phyloP scores from a whole-genome alignment of 768 basidiomycete genomes.

The Tylopilus subfusipes region DNA sequence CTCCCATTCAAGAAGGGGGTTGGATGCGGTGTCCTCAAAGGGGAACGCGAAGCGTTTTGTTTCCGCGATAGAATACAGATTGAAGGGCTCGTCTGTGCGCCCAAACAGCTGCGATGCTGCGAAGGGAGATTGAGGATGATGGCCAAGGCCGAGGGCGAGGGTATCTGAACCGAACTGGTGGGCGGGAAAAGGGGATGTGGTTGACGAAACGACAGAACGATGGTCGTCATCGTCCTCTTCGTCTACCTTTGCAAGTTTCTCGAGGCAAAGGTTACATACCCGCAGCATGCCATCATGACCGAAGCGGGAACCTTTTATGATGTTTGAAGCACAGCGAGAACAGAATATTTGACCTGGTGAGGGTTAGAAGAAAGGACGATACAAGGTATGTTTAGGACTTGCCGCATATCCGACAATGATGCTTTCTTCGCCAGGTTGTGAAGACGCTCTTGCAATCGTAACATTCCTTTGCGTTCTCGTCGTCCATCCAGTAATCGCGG shows the following conservation, averaged over 20 bases:
- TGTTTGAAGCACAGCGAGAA: slow-evolving; percentile 93
- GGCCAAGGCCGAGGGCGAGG: slow-evolving; percentile 35
- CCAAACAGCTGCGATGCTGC: slow-evolving; percentile 83
- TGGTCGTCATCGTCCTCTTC: slow-evolving; percentile 89
- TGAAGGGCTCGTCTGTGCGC: slow-evolving; percentile 73
- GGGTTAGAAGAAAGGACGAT: not conserved
- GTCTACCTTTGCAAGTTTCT: slow-evolving; percentile 83
- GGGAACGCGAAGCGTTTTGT: slow-evolving; percentile 54
- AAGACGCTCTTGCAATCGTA: slow-evolving; percentile 95
- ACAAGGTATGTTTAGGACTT: slow-evolving; percentile 19
- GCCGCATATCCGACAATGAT: slow-evolving; percentile 98
- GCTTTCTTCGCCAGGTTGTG: slow-evolving; percentile 91
- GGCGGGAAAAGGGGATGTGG: slow-evolving; percentile 67
- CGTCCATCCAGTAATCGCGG: slow-evolving; percentile 98
- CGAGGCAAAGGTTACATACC: slow-evolving; percentile 93
- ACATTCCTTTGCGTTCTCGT: slow-evolving; percentile 92
- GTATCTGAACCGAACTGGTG: slow-evolving; percentile 65
- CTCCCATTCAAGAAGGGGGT: slow-evolving; percentile 50
- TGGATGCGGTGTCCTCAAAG: slow-evolving; percentile 52
- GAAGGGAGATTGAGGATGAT: slow-evolving; percentile 81
- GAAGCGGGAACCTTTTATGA: slow-evolving; percentile 91
- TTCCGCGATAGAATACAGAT: slow-evolving; percentile 79
- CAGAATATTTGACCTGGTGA: slow-evolving; percentile 91
- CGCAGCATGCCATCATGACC: slow-evolving; percentile 94
- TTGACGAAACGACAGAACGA: slow-evolving; percentile 73